Conservation (phyloP, 1,139 yeast species). For the Geotrichum siamense region DNA sequence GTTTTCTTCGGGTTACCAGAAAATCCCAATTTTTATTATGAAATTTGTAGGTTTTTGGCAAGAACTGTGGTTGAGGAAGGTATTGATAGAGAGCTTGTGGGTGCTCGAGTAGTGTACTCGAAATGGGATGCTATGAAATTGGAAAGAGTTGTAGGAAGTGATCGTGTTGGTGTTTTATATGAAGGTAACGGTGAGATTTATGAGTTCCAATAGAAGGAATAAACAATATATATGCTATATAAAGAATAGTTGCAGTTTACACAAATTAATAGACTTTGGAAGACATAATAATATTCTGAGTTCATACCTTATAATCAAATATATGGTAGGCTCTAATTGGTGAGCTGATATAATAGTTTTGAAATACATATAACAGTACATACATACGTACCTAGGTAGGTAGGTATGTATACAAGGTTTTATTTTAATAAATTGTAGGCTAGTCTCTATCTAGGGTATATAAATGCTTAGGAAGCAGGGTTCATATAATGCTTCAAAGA, state of each 20-base stretch:
- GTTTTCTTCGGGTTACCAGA: constrained; percentile 79
- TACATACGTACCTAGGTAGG: too few relatives aligned
- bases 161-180: constrained; percentile 61
- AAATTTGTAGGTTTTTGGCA: constrained; percentile 50
- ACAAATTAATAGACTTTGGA: too few relatives aligned
- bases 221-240: background rate
- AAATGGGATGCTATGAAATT: constrained; percentile 75
- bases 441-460: too few relatives aligned
- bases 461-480: too few relatives aligned
- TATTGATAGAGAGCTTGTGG: constrained; percentile 48
- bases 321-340: too few relatives aligned
- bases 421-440: too few relatives aligned
- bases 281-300: too few relatives aligned
- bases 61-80: constrained; percentile 35
- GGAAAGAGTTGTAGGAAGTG: constrained; percentile 81
- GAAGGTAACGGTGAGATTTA: constrained; percentile 64
- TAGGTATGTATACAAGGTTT: too few relatives aligned
- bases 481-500: too few relatives aligned
- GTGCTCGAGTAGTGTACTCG: constrained; percentile 61
- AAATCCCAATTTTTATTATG: constrained; percentile 77
- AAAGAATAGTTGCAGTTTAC: background rate
- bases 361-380: too few relatives aligned
- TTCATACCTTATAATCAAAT: too few relatives aligned
- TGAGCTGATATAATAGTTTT: too few relatives aligned
- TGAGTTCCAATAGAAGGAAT: constrained; percentile 44